A percentile compares a stretch with the other conserved stretches of the same genome.
Evolutionary conservation across 202 grass and related monocot genomes (phyloP).

Genomic region (Tripidium arundinaceum): DNA sequence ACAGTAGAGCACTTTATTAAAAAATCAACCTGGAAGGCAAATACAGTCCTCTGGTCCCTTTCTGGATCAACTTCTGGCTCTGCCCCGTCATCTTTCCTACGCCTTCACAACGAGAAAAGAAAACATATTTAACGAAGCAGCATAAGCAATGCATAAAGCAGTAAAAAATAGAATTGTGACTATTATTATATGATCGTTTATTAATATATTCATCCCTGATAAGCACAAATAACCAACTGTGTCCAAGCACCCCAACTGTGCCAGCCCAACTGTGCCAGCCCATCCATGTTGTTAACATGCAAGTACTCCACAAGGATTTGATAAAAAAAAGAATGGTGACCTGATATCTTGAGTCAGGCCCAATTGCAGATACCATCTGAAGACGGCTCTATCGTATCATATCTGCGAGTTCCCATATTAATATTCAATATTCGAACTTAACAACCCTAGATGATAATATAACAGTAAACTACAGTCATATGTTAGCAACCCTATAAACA

Average conservation of each 20-base stretch:
- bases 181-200: neutral
- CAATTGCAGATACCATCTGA: conserved; percentile 66
- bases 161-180: neutral
- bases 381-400: conserved; percentile 52
- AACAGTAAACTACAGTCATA: too few species aligned
- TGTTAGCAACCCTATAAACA: too few species aligned
- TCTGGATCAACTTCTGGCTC: conserved; percentile 93
- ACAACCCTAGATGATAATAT: conserved; percentile 30
- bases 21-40: conserved; percentile 91
- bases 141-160: conserved; percentile 19
- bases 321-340: conserved; percentile 46
- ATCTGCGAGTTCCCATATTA: conserved; percentile 80
- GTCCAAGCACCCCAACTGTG: neutral
- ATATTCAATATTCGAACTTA: conserved; percentile 64
- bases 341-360: conserved; percentile 56
- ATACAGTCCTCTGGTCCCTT: conserved; percentile 99
- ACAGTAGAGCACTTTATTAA: neutral
- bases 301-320: neutral
- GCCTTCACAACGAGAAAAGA: conserved; percentile 40
- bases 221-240: neutral
- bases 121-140: conserved; percentile 7
- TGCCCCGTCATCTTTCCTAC: conserved; percentile 71
- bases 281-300: conserved; percentile 13
- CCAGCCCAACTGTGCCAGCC: neutral
- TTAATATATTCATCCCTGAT: neutral